phyloP scores from a whole-genome alignment of 495 filamentous ascomycete species.

The Penicillium steckii region DNA sequence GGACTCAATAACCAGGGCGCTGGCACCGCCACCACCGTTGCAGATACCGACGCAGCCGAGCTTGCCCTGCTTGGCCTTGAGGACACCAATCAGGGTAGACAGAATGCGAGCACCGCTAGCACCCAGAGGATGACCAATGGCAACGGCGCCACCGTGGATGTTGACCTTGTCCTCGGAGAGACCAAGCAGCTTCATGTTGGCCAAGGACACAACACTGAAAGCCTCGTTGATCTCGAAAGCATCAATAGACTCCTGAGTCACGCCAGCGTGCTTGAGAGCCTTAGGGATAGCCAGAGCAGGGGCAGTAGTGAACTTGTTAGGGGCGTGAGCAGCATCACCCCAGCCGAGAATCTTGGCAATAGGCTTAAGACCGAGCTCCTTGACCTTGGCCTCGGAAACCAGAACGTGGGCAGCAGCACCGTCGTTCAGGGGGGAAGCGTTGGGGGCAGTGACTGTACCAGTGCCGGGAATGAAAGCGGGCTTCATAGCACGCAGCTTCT shows the following conservation, averaged over 20 bases:
- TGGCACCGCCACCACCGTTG: slow-evolving; percentile 95
- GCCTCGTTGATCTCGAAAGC: slow-evolving; percentile 99
- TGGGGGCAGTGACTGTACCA: slow-evolving; percentile 95
- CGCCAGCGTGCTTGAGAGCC: slow-evolving; percentile 85
- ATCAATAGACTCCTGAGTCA: slow-evolving; percentile 73
- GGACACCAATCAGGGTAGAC: slow-evolving; percentile 83
- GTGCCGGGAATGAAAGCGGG: slow-evolving; percentile 77
- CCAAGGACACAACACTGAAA: slow-evolving; percentile 93
- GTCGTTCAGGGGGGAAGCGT: slow-evolving; percentile 94
- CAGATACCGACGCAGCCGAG: slow-evolving; percentile 93
- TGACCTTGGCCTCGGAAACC: slow-evolving; percentile 84
- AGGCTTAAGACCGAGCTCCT: slow-evolving; percentile 83
- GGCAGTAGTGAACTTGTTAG: slow-evolving; percentile 92
- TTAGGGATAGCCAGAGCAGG: slow-evolving; percentile 96
- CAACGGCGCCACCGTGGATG: slow-evolving; percentile 91
- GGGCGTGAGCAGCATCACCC: slow-evolving; percentile 88
- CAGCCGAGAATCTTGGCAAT: slow-evolving; percentile 94
- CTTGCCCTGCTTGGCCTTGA: slow-evolving; percentile 88
- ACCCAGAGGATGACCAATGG: slow-evolving; percentile 92
- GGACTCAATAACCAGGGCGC: slow-evolving; percentile 82
- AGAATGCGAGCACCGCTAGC: slow-evolving; percentile 91
- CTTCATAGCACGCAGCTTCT: slow-evolving; percentile 81
- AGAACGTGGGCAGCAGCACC: slow-evolving; percentile 88
- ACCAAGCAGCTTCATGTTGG: slow-evolving; percentile 87
- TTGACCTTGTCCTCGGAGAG: slow-evolving; percentile 87